Percentiles rank a stretch among this genome's conserved stretches.
Conservation (phyloP, 2,329 filamentous ascomycete genomes). For the Cladosporium phlei region DNA sequence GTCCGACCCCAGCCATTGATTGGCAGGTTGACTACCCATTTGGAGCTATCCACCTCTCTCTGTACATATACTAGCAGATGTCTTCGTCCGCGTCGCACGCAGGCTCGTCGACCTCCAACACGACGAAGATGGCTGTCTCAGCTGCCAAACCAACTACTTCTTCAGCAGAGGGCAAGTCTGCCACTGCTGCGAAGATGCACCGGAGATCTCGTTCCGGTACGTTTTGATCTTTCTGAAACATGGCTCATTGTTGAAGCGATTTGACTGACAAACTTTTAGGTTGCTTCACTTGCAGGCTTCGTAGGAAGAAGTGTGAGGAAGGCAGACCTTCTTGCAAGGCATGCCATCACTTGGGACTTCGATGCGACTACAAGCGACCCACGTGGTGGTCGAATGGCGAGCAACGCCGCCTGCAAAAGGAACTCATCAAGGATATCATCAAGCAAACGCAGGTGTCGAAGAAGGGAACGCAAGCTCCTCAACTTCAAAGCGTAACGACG, state of each 20-base stretch:
- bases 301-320: constrained; percentile 67
- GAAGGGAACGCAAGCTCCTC: constrained; percentile 57
- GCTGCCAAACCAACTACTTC: constrained; percentile 35
- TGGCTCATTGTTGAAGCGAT: constrained; percentile 20
- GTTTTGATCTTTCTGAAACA: constrained; percentile 39
- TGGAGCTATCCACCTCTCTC: constrained; percentile 24
- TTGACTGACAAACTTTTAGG: constrained; percentile 44
- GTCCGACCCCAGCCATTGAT: constrained; percentile 25
- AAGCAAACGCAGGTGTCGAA: constrained; percentile 93
- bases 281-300: constrained; percentile 63
- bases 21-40: constrained; percentile 19
- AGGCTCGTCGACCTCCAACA: constrained; percentile 37
- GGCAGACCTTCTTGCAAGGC: constrained; percentile 60
- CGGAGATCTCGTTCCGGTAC: constrained; percentile 89
- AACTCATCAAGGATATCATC: constrained; percentile 94
- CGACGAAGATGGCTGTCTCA: constrained; percentile 46
- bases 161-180: constrained; percentile 49
- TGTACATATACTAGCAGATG: constrained; percentile 42
- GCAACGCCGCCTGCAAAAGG: constrained; percentile 79
- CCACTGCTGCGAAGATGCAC: constrained; percentile 75
- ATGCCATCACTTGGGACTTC: constrained; percentile 68
- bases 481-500: constrained; percentile 49
- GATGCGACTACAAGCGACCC: constrained; percentile 93
- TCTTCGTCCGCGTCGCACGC: constrained; percentile 40
- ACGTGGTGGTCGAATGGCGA: constrained; percentile 97